A percentile compares a stretch with the other conserved stretches of the same genome.
These are phyloP conservation scores for Styphnolobium japonicum DNA, from an alignment of 306 rosid genomes.

Conservation along the genomic window DNA sequence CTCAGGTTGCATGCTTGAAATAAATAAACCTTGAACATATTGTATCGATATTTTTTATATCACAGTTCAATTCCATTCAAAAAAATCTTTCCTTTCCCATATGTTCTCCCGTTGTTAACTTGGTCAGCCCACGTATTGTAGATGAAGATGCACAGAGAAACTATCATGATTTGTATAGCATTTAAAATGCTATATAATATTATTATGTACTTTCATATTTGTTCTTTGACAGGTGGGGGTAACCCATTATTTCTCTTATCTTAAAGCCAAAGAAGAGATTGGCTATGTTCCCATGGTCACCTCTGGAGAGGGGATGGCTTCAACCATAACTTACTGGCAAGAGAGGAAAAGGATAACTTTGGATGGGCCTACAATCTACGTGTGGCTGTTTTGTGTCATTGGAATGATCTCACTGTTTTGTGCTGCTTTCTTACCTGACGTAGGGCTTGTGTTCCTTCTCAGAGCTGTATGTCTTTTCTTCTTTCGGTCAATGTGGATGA, in stretches of 20 bases:
- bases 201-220: background rate
- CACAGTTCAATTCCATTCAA: background rate
- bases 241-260: conserved; percentile 76
- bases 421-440: conserved; percentile 73
- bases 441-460: conserved; percentile 56
- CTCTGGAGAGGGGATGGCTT: conserved; percentile 80
- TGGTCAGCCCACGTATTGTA: background rate
- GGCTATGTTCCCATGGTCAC: conserved; percentile 76
- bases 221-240: conserved; percentile 76
- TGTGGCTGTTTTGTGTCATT: conserved; percentile 60
- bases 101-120: background rate
- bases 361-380: conserved; percentile 77
- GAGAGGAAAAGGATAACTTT: conserved; percentile 57
- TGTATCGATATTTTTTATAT: background rate
- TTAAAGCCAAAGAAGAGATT: conserved; percentile 87
- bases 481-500: conserved; percentile 59
- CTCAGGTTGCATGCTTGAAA: conserved; percentile 8
- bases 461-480: conserved; percentile 52
- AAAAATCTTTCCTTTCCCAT: background rate
- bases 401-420: conserved; percentile 64
- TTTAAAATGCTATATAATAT: background rate
- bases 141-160: background rate
- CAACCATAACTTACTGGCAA: conserved; percentile 86
- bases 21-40: background rate
- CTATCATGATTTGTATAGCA: background rate